Percentiles rank a stretch among this genome's conserved stretches.
phyloP scores from a whole-genome alignment of 768 basidiomycete species.

The Lanmaoa pseudosensibilis region DNA sequence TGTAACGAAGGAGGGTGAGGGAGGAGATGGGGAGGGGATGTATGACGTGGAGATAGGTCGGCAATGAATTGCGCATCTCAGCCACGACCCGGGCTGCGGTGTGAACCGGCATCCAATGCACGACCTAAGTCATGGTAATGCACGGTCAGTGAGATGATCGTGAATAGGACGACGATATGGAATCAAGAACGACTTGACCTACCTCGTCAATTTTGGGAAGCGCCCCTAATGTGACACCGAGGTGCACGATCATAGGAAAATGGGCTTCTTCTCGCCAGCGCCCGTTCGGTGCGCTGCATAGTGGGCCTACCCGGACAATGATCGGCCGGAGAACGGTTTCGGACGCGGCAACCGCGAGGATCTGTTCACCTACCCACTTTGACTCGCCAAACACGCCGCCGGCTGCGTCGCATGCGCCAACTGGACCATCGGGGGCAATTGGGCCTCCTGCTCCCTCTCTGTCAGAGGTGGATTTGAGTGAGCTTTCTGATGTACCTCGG shows the following conservation, averaged over 20 bases:
- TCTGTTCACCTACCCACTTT: constrained; percentile 28
- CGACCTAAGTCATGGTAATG: not conserved
- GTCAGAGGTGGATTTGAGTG: not conserved
- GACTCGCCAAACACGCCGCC: constrained; percentile 15
- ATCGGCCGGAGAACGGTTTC: constrained; percentile 24
- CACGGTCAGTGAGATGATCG: not conserved
- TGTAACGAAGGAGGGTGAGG: constrained; percentile 7
- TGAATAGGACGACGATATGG: too few species aligned
- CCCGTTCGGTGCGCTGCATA: constrained; percentile 37
- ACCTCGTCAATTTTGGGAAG: constrained; percentile 27
- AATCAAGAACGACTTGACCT: not conserved
- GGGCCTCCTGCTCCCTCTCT: not conserved
- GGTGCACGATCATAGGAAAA: constrained; percentile 36
- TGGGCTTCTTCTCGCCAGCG: constrained; percentile 40
- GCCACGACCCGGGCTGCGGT: constrained; percentile 13
- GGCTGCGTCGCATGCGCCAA: constrained; percentile 11
- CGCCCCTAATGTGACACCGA: constrained; percentile 14
- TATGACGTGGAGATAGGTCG: constrained; percentile 8
- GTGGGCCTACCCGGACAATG: constrained; percentile 39
- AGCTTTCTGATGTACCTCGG: not conserved
- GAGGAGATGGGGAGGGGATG: constrained; percentile 13
- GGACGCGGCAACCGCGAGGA: constrained; percentile 19
- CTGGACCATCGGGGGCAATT: not conserved
- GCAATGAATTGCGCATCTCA: constrained; percentile 14
- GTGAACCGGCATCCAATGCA: constrained; percentile 19